Conservation (phyloP, 2,329 filamentous ascomycete species). For the Spiromastix sp. region DNA sequence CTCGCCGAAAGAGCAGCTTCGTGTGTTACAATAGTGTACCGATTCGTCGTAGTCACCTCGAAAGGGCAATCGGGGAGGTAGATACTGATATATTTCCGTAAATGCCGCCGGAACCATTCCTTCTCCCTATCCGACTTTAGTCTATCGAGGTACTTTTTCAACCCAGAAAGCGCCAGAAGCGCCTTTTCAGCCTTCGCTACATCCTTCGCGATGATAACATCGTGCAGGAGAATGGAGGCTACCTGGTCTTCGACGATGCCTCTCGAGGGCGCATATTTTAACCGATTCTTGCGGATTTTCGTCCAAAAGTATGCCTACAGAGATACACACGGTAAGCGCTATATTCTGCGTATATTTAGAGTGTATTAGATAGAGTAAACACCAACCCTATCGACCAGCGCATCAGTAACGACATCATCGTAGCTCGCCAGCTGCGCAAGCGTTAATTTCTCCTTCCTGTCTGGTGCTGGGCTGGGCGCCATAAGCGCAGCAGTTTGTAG, state of each 20-base stretch:
- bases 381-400: slow-evolving; percentile 86
- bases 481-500: no score
- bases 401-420: slow-evolving; percentile 92
- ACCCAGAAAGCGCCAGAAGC: slow-evolving; percentile 60
- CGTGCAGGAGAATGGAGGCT: slow-evolving; percentile 47
- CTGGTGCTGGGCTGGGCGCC: slow-evolving; percentile 14
- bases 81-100: slow-evolving; percentile 84
- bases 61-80: slow-evolving; percentile 91
- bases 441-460: slow-evolving; percentile 60
- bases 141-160: slow-evolving; percentile 58
- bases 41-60: slow-evolving; percentile 86
- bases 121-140: slow-evolving; percentile 69
- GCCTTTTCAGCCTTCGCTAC: slow-evolving; percentile 58
- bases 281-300: slow-evolving; percentile 84
- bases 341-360: slow-evolving; percentile 4
- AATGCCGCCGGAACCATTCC: slow-evolving; percentile 74
- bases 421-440: slow-evolving; percentile 82
- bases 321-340: not conserved
- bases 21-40: slow-evolving; percentile 83
- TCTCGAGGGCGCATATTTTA: slow-evolving; percentile 73
- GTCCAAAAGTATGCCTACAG: slow-evolving; percentile 89
- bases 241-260: slow-evolving; percentile 60
- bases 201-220: slow-evolving; percentile 68
- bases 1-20: slow-evolving; percentile 83
- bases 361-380: slow-evolving; percentile 4